These are phyloP conservation scores for Galium porrigens DNA, from an alignment of 305 asterid species.

Conservation along the genomic window DNA sequence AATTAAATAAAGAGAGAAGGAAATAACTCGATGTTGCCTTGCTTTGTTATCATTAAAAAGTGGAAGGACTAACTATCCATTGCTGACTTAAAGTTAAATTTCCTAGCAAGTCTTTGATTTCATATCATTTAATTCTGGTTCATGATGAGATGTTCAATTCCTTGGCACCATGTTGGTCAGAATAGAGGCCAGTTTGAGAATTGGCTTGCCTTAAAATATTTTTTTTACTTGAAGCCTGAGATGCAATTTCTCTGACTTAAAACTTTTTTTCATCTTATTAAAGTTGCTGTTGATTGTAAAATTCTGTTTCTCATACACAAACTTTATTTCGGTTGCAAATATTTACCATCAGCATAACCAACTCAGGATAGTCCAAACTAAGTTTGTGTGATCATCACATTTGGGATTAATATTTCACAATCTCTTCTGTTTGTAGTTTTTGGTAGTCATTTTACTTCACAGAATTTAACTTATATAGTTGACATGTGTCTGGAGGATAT, in stretches of 20 bases:
- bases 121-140: neutral
- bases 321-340: neutral
- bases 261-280: neutral
- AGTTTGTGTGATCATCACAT: neutral
- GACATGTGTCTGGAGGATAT: neutral
- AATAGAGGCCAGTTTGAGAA: neutral
- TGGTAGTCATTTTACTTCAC: neutral
- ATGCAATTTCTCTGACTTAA: too few species aligned
- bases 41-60: neutral
- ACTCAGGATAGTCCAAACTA: neutral
- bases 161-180: neutral
- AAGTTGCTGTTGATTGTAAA: neutral
- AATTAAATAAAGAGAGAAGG: too few species aligned
- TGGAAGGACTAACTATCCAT: neutral
- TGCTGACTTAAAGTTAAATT: neutral
- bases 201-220: neutral
- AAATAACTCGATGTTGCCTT: too few species aligned
- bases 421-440: neutral
- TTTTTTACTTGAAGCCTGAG: neutral
- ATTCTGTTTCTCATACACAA: constrained; percentile 1
- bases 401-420: neutral
- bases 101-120: neutral
- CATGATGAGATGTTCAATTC: neutral
- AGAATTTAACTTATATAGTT: neutral
- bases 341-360: neutral